Base-by-base conservation (phyloP, 352 stramenopile species). In the Discostella stelligera region DNA sequence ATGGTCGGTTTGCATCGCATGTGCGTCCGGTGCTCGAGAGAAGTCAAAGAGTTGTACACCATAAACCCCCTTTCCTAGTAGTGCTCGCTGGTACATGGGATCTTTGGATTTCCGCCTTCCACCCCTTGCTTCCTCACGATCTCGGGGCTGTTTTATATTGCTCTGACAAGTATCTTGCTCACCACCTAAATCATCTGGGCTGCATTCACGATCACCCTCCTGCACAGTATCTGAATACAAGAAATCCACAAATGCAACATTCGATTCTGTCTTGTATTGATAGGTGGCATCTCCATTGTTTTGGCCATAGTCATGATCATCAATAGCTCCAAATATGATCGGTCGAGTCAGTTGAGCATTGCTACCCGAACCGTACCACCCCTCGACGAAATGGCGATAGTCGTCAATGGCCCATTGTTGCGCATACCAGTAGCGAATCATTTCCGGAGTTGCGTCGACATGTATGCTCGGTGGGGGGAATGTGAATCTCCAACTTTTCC, bases 11-110 rank as follows among this genome's bases (percentile, higher is more conserved):
- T 21, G n/a, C n/a, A 18, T 9, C 20, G 49, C 11, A 8, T 16
- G 16, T 8, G 49, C 20, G 21, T 3, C 44, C 39, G 41, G 54
- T 44, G 21, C 48, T 56, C 72, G 16, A 27, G 74, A 79, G 60
- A 80, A 82, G 55, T 81, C 84, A 69, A 90, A 92, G 1, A 92
- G 63, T 77, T 92, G 86, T 8, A 92, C 84, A 48, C 87, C 87
- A 63, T 91, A 92, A 2, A 92, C 83, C 11, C 87, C 87, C 14
- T 71, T 58, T 3, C 85, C 80, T 3, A 73, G 11, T 0, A 54
- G 10, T 14, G 77, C 75, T 63, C 88, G 49, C 65, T 74, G 50
- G 56, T 75, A 76, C 68, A 90, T 82, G 25, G 79, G 54, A 44
- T 85, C 70, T 14, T 46, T 59, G 56, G 63, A 18, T 53, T 83